Evolutionary conservation across 73 alveolate genomes (phyloP).

Genomic region (Breviolum minutum): DNA sequence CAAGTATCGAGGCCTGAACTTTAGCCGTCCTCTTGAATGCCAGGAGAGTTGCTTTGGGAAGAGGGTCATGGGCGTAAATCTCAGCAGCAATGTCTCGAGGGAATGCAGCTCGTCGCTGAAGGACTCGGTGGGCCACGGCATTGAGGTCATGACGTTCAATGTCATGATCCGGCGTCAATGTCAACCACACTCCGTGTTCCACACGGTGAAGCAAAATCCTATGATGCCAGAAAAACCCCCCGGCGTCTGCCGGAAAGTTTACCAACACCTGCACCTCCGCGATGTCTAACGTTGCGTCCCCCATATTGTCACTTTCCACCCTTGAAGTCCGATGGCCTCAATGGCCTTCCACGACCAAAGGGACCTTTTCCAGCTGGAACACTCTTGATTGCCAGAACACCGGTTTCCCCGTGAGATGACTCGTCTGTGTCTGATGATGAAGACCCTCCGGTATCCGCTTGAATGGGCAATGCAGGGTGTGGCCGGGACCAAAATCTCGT

Average conservation of each 20-base stretch:
- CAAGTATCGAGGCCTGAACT: slow-evolving; percentile 23
- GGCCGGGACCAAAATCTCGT: neutral
- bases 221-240: slow-evolving; percentile 52
- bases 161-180: slow-evolving; percentile 51
- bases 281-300: slow-evolving; percentile 2
- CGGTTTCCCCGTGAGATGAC: neutral
- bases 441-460: neutral
- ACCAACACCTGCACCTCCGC: slow-evolving; percentile 15
- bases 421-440: neutral
- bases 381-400: neutral
- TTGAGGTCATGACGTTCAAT: neutral
- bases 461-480: neutral
- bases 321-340: slow-evolving; percentile 21
- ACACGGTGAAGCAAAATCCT: neutral
- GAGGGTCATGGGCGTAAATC: slow-evolving; percentile 38
- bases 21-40: slow-evolving; percentile 9
- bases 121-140: neutral
- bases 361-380: neutral
- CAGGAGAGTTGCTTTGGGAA: neutral
- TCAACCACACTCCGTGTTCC: neutral
- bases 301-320: neutral
- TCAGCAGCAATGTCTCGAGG: slow-evolving; percentile 24
- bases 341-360: neutral
- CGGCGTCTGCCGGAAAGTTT: neutral
- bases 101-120: neutral